Percentiles rank a stretch among this genome's conserved stretches.
These are phyloP conservation scores for Gremmenia infestans DNA, from an alignment of 2,329 filamentous ascomycete species.

Conservation along the genomic window DNA sequence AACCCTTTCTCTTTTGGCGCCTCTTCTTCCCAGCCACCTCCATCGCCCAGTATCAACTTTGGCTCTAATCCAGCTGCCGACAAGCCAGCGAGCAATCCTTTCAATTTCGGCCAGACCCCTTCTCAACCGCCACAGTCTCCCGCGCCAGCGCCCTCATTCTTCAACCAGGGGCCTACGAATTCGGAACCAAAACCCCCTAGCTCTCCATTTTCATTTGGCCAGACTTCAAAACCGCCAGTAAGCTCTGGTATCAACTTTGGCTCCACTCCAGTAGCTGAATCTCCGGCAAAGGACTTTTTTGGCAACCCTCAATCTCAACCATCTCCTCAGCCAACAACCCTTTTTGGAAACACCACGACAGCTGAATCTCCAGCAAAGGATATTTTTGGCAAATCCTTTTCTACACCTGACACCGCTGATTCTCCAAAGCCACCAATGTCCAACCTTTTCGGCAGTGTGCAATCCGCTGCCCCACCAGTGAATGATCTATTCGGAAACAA, in stretches of 20 bases:
- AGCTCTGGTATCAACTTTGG: neutral
- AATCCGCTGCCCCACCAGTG: neutral
- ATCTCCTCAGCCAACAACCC: constrained; percentile 1
- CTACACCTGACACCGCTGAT: neutral
- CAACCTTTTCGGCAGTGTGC: no score
- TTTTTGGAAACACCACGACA: neutral
- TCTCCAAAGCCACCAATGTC: neutral
- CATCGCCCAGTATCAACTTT: constrained; percentile 1
- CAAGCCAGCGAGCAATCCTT: constrained; percentile 4
- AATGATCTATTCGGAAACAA: neutral
- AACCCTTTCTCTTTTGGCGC: constrained; percentile 16
- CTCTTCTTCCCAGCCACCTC: constrained; percentile 8
- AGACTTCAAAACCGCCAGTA: constrained; percentile 4
- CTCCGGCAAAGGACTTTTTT: constrained; percentile 3
- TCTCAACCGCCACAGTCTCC: neutral
- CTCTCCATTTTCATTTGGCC: neutral
- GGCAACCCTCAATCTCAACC: constrained; percentile 7
- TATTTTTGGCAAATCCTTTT: neutral
- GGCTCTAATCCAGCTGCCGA: neutral
- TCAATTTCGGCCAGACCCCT: constrained; percentile 5
- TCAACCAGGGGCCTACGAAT: neutral
- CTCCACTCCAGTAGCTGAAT: neutral
- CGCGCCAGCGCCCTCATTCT: constrained; percentile 1
- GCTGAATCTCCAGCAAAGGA: neutral
- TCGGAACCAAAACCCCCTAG: neutral